Evolutionary conservation across 2,329 filamentous ascomycete species (phyloP).

Genomic region (Claviceps sp.): DNA sequence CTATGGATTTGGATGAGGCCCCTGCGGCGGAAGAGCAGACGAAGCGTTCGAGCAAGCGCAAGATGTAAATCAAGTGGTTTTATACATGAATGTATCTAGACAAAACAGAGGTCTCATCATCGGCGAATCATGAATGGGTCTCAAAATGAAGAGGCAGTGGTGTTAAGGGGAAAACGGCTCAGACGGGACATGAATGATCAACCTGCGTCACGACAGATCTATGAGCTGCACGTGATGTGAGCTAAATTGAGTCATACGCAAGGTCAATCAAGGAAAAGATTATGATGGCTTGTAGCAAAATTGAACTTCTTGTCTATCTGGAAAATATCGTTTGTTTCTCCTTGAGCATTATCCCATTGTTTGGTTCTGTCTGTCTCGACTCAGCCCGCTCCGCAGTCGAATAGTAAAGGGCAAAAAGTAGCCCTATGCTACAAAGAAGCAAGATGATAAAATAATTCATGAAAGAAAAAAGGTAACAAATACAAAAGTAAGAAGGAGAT

Average conservation of each 20-base stretch:
- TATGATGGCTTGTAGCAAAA: background rate
- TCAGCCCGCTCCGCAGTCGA: no score
- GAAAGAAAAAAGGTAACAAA: background rate
- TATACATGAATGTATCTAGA: background rate
- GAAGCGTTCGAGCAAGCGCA: conserved; percentile 39
- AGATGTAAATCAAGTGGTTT: conserved; percentile 27
- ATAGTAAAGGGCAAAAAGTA: background rate
- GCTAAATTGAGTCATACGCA: conserved; percentile 15
- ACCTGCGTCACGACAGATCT: background rate
- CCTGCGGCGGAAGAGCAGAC: conserved; percentile 32
- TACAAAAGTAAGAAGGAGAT: background rate
- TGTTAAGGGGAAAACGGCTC: no score
- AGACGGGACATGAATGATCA: no score
- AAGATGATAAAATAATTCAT: background rate
- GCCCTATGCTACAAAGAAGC: background rate
- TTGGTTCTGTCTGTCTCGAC: no score
- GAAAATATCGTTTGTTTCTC: no score
- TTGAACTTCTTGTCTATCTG: background rate
- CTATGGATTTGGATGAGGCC: conserved; percentile 43
- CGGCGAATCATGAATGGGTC: no score
- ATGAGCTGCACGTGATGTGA: conserved; percentile 12
- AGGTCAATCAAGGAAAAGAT: conserved; percentile 12
- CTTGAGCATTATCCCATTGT: no score
- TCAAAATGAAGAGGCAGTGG: no score
- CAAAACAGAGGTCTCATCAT: background rate